Base-by-base conservation (phyloP, 1,139 yeast genomes). In the Scheffersomyces cryptocercus region DNA sequence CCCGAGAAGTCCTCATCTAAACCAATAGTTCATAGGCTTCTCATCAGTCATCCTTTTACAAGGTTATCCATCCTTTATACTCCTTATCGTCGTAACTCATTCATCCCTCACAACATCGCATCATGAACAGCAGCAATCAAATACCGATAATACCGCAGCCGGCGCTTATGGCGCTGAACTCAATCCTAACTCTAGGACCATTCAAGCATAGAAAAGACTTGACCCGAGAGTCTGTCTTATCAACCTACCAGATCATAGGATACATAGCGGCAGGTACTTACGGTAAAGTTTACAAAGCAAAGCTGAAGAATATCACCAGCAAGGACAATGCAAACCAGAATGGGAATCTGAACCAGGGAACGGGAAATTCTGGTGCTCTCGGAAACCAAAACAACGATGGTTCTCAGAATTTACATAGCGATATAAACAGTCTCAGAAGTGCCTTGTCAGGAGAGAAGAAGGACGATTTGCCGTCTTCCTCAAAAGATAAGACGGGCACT, bases 251-350 rank as follows among this genome's bases (percentile, higher is more conserved):
- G 50, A 86, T 95, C 48, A 70, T 89, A 29, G 99, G 99, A 0
- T 93, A 93, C 64, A 95, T 93, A 48, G 99, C 99, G 0, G 97
- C 99, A 0, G 99, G 99, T 33, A 93, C 99, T 0, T 93, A 93
- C 64, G 99, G 99, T 44, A 84, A 95, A 52, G 99, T 93, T 28
- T 95, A 90, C 69, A 93, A 93, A 62, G 98, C 98, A 12, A 79
- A 77, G 50, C 69, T 77, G 28, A 73, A 72, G 53, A 56, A 42
- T 54, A 65, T 36, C 58, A 56, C 50, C 50, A 50, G 13, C 32
- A 47, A 46, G 37, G 50, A 44, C 29, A 40, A 33, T 11, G 42
- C 40, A 3, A 24, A 16, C 32, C 47, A 39, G 9, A 31, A 24
- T 6, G 40, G 33, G n/a, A 41, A 28, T 15, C 20, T 20, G 8